A percentile compares a stretch with the other conserved stretches of the same genome.
phyloP scores from a whole-genome alignment of 192 early-diverging fungal species.

The Linderina pennispora region DNA sequence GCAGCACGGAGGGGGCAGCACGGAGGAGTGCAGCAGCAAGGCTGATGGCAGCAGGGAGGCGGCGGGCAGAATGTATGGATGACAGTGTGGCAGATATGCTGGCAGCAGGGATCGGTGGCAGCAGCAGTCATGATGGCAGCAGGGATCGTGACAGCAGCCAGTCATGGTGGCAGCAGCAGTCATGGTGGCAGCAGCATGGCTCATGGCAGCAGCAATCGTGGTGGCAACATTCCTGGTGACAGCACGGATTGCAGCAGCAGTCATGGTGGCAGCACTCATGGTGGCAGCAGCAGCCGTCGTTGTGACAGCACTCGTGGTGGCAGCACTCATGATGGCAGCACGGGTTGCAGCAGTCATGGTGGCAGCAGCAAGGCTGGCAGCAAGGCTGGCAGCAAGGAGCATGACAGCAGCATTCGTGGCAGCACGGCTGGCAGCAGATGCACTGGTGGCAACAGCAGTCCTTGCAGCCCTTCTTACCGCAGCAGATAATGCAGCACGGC shows the following conservation, averaged over 20 bases:
- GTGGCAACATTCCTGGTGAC: slow-evolving; percentile 23
- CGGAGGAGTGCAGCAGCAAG: background rate
- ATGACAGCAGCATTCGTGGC: slow-evolving; percentile 16
- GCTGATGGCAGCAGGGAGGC: background rate
- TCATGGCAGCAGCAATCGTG: slow-evolving; percentile 3
- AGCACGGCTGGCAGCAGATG: slow-evolving; percentile 16
- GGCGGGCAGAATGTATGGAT: slow-evolving; percentile 1
- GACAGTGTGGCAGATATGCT: background rate
- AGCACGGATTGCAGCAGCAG: slow-evolving; percentile 15
- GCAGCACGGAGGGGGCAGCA: background rate
- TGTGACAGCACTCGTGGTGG: slow-evolving; percentile 11
- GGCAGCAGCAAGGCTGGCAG: too few species aligned
- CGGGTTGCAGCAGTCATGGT: too few species aligned
- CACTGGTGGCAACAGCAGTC: slow-evolving; percentile 15
- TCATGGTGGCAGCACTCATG: slow-evolving; percentile 26
- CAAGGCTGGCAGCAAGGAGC: slow-evolving; percentile 15
- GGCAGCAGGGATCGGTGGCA: slow-evolving; percentile 3
- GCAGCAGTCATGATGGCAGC: slow-evolving; percentile 7
- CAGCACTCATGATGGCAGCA: slow-evolving; percentile 4
- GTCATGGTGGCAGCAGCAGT: background rate
- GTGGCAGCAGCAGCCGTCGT: slow-evolving; percentile 22
- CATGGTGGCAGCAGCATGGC: background rate
- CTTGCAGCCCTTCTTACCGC: slow-evolving; percentile 24
- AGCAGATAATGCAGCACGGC: slow-evolving; percentile 28
- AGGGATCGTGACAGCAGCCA: too few species aligned